These are phyloP conservation scores for Cryptomeria japonica DNA, from an alignment of 75 land plant genomes.

Conservation along the genomic window DNA sequence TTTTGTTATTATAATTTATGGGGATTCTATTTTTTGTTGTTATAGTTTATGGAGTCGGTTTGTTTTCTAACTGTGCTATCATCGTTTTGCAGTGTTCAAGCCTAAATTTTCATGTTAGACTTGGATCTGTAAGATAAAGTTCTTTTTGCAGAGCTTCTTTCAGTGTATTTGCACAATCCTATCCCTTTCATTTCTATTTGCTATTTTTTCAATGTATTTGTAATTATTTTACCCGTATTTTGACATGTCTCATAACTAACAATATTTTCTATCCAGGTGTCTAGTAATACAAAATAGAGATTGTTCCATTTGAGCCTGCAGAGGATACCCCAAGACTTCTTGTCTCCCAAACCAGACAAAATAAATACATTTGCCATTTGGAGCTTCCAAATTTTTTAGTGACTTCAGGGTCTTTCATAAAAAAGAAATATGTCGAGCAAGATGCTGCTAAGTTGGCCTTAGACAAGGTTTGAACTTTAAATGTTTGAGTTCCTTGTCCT, in stretches of 20 bases:
- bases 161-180: not conserved
- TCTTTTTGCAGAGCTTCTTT: not conserved
- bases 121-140: not conserved
- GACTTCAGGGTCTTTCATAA: conserved; percentile 44
- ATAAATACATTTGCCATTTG: conserved; percentile 46
- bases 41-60: not conserved
- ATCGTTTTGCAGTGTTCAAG: not conserved
- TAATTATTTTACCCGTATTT: not conserved
- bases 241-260: not conserved
- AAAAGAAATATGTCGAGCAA: conserved; percentile 72
- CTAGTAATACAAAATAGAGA: conserved; percentile 40
- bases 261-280: conserved; percentile 3
- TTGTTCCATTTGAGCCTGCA: conserved; percentile 22
- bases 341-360: conserved; percentile 39
- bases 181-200: not conserved
- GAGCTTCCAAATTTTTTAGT: conserved; percentile 59
- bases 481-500: not conserved
- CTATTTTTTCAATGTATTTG: not conserved
- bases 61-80: not conserved
- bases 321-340: conserved; percentile 48
- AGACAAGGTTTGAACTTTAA: conserved; percentile 41
- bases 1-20: no score
- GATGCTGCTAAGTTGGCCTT: conserved; percentile 66
- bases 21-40: no score
- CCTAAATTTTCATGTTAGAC: not conserved